Conservation (phyloP, 2,329 filamentous ascomycete genomes). For the Falciphora oryzae region DNA sequence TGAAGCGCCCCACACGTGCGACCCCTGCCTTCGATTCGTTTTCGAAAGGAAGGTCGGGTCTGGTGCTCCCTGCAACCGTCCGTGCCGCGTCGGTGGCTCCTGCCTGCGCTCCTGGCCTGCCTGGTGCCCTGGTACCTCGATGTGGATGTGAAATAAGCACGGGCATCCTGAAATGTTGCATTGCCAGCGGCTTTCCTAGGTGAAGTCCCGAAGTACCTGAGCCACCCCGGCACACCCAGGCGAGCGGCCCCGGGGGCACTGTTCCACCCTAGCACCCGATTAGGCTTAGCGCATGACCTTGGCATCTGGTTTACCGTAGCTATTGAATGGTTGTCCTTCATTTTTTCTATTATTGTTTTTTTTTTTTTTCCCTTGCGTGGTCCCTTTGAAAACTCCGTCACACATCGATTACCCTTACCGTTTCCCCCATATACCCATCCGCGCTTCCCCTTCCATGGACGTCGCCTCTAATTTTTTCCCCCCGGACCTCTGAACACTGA, state of each 20-base stretch:
- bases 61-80: not conserved
- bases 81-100: conserved; percentile 2
- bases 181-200: conserved; percentile 2
- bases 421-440: not conserved
- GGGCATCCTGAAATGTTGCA: conserved; percentile 9
- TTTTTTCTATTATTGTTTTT: not conserved
- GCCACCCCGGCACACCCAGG: conserved; percentile 7
- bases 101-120: conserved; percentile 9
- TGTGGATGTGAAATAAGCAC: conserved; percentile 6
- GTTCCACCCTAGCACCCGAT: conserved; percentile 2
- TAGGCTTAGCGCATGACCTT: conserved; percentile 1
- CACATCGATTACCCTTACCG: conserved; percentile 1
- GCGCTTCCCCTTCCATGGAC: not conserved
- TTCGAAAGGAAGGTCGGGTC: not conserved
- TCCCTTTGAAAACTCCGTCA: conserved; percentile 3
- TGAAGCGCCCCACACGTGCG: not conserved
- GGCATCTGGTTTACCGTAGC: conserved; percentile 3
- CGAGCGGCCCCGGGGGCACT: conserved; percentile 3
- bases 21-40: conserved; percentile 1
- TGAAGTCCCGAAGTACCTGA: conserved; percentile 8
- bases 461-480: not conserved
- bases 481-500: not conserved
- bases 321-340: not conserved
- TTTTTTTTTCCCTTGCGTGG: conserved; percentile 2
- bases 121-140: not conserved